phyloP scores from a whole-genome alignment of 768 basidiomycete species.

The Mycena belliarum region DNA sequence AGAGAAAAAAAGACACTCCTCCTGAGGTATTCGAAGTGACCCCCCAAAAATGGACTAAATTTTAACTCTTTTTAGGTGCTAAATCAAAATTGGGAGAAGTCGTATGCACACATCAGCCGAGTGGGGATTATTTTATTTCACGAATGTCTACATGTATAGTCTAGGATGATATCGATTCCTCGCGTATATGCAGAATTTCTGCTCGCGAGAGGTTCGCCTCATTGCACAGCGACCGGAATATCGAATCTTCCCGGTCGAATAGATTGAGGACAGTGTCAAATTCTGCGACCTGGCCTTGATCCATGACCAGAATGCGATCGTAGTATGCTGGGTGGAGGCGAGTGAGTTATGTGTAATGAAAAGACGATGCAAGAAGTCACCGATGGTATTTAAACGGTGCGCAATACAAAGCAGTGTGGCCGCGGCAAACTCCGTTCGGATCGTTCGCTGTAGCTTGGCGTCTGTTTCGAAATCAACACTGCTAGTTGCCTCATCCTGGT shows the following conservation, averaged over 20 bases:
- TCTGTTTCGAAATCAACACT: slow-evolving; percentile 66
- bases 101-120: too few relatives aligned
- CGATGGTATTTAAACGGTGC: slow-evolving; percentile 60
- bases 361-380: slow-evolving; percentile 27
- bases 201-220: slow-evolving; percentile 57
- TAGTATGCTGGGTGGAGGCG: slow-evolving; percentile 47
- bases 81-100: too few relatives aligned
- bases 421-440: slow-evolving; percentile 57
- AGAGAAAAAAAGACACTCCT: too few relatives aligned
- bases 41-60: too few relatives aligned
- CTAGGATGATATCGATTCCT: too few relatives aligned
- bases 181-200: slow-evolving; percentile 56
- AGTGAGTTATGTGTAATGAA: slow-evolving; percentile 7
- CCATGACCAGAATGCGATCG: slow-evolving; percentile 74
- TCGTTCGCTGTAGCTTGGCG: slow-evolving; percentile 60
- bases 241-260: slow-evolving; percentile 59
- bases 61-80: too few relatives aligned
- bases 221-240: slow-evolving; percentile 71
- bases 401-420: slow-evolving; percentile 60
- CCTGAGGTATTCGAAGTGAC: too few relatives aligned
- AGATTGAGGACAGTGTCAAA: slow-evolving; percentile 73
- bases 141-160: too few relatives aligned
- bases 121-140: too few relatives aligned
- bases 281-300: slow-evolving; percentile 66
- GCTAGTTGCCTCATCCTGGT: slow-evolving; percentile 63